Evolutionary conservation across 2,329 filamentous ascomycete species (phyloP).

Genomic region (Geosmithia morbida): DNA sequence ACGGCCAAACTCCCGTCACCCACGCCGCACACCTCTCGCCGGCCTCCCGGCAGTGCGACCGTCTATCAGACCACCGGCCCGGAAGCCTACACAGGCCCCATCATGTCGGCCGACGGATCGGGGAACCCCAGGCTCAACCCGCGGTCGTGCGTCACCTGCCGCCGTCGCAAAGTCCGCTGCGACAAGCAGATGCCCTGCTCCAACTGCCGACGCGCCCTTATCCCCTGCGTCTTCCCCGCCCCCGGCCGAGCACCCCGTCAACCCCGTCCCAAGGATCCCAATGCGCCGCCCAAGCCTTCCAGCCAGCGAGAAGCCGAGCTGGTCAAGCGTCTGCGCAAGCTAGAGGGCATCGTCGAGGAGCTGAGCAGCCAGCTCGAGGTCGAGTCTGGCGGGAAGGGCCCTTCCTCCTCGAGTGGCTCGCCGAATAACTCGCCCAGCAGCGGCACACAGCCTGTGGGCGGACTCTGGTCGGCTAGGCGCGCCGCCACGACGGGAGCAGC

Average conservation of each 20-base stretch:
- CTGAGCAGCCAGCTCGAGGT: constrained; percentile 49
- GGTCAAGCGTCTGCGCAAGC: constrained; percentile 54
- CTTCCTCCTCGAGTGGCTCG: constrained; percentile 7
- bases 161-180: constrained; percentile 56
- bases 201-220: constrained; percentile 57
- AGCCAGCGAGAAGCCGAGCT: constrained; percentile 54
- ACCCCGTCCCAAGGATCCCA: constrained; percentile 48
- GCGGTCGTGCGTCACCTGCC: constrained; percentile 34
- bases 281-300: constrained; percentile 37
- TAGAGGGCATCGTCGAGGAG: constrained; percentile 64
- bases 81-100: constrained; percentile 20
- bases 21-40: constrained; percentile 6
- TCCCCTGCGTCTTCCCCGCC: constrained; percentile 60
- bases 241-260: constrained; percentile 60
- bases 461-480: not conserved
- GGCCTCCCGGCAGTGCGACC: constrained; percentile 18
- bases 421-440: not conserved
- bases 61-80: constrained; percentile 24
- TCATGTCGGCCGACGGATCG: constrained; percentile 16
- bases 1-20: constrained; percentile 4
- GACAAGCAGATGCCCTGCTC: constrained; percentile 66
- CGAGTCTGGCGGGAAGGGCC: constrained; percentile 22
- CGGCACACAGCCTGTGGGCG: too few relatives aligned
- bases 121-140: constrained; percentile 24
- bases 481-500: not conserved